Evolutionary conservation across 306 rosid species (phyloP), one percentile per base, ranked within the genome.

Genomic region (Gleditsia sinensis): DNA sequence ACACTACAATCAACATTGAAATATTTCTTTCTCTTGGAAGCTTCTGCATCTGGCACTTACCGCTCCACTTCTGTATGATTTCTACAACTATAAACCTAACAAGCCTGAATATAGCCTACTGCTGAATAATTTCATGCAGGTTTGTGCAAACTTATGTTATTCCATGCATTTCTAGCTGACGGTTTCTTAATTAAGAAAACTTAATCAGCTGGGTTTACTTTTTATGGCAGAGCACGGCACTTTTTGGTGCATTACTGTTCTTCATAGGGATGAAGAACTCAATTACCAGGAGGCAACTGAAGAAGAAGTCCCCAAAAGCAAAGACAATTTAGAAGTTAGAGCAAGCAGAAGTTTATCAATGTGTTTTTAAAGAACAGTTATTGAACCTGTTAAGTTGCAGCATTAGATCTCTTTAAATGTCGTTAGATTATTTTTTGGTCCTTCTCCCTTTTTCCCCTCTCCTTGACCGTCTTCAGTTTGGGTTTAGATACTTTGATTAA

Each of bases 221-320:
- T 48, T 67, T 51, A 20, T 75, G 36, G 81, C 87, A 93, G 98
- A 86, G 63, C 46, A 49, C 63, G 0, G 96, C 98, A 60, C 85
- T 94, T 67, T 83, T 83, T 43, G 98, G 98, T 49, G 95, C 98
- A 19, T 72, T 91, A 82, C 83, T 94, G 37, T 91, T 94, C 83
- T 94, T 91, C 72, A 67, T 88, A 0, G 98, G 91, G 71, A 86
- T 92, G 87, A 94, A 91, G 88, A 85, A 80, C 78, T 86, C 92
- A 7, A 88, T 85, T 75, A 82, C 86, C 60, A 82, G 79, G 81
- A 89, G 84, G 73, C 94, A 82, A 60, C 49, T 51, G 63, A 89
- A 85, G 89, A 93, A 86, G 90, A 91, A 85, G 81, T 80, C 84
- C 71, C 89, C 85, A 16, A 94, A 94, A 78, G 16, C 98, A 71